A percentile compares a stretch with the other conserved stretches of the same genome.
These are phyloP conservation scores for Malassezia vespertilionis DNA, from an alignment of 1,284 basidiomycete species.

Conservation along the genomic window DNA sequence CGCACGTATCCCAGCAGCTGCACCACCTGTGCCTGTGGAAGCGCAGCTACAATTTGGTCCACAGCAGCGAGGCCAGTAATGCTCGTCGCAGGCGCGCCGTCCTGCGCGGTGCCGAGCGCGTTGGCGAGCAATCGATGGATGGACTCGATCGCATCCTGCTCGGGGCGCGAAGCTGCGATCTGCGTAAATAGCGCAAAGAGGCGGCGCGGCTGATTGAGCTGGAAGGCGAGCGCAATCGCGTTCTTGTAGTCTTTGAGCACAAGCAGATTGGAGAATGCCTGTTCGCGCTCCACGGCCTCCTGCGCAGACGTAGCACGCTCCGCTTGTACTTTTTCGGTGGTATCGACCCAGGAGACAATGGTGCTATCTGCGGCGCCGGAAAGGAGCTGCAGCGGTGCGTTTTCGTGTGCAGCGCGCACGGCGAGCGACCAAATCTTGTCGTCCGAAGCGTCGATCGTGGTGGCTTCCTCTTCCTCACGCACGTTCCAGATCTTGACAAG, in stretches of 20 bases:
- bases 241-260: conserved; percentile 75
- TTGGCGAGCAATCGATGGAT: conserved; percentile 17
- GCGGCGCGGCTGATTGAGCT: conserved; percentile 83
- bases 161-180: conserved; percentile 22
- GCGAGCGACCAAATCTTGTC: conserved; percentile 85
- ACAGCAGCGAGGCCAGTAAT: conserved; percentile 35
- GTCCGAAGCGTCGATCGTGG: conserved; percentile 89
- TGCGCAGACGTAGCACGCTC: conserved; percentile 42
- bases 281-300: conserved; percentile 56
- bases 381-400: conserved; percentile 51
- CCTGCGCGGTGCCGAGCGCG: conserved; percentile 11
- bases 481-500: conserved; percentile 93
- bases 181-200: conserved; percentile 65
- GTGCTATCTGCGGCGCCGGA: conserved; percentile 89
- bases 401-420: conserved; percentile 62
- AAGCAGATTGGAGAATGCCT: conserved; percentile 86
- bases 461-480: conserved; percentile 65
- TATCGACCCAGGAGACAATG: conserved; percentile 87
- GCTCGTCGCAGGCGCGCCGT: conserved; percentile 15
- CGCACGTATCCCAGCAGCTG: conserved; percentile 71
- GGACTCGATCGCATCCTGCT: conserved; percentile 18
- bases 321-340: conserved; percentile 67
- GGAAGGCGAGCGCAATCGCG: conserved; percentile 79
- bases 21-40: conserved; percentile 64
- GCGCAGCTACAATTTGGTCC: conserved; percentile 59